Evolutionary conservation across 192 early-diverging fungal genomes (phyloP), one percentile per base, ranked within the genome.

Genomic region (Dispira parvispora): DNA sequence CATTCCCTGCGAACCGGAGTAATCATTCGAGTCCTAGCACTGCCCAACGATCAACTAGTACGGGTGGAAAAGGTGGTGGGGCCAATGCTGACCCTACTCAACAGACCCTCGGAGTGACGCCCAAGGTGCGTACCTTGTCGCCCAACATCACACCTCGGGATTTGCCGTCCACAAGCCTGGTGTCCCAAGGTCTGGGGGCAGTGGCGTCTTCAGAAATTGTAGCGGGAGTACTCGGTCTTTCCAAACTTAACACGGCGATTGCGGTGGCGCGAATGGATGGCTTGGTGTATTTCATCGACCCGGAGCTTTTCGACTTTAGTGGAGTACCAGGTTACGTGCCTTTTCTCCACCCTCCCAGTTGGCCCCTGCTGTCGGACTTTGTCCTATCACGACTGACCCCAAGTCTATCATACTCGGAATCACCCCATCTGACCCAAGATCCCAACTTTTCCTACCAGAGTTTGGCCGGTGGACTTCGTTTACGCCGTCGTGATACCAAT

Each of bases 181-280:
- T 26, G 11, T 21, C 53, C 13, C 58, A 61, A 8, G 58, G 42
- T 20, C 43, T 61, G 11, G 11, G 58, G 10, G 58, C 58, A 13
- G 38, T 32, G 3, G 58, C 43, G 1, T 44, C 58, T 8, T 14
- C 58, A 11, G 58, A 61, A 45, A 44, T 61, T 20, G 38, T 61
- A 16, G 58, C 58, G 1, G 58, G 58, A 9, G 58, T 61, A 20
- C 18, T 18, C 3, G 43, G 43, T 20, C 18, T 20, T n/a, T 12
- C 58, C n/a, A 11, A 10, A 10, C 26, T 45, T 61, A 38, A 14
- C 58, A 25, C 43, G 12, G 42, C 43, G 2, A 44, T 61, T 44
- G 58, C 58, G 12, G 58, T 61, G 18, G 58, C 26, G 3, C 58
- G 58, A 11, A 61, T 61, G 58, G 58, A 61, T 44, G 58, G 58